Evolutionary conservation across 345 rosid species (phyloP), one percentile per base, ranked within the genome.

Genomic region (Gynandropsis gynandra): DNA sequence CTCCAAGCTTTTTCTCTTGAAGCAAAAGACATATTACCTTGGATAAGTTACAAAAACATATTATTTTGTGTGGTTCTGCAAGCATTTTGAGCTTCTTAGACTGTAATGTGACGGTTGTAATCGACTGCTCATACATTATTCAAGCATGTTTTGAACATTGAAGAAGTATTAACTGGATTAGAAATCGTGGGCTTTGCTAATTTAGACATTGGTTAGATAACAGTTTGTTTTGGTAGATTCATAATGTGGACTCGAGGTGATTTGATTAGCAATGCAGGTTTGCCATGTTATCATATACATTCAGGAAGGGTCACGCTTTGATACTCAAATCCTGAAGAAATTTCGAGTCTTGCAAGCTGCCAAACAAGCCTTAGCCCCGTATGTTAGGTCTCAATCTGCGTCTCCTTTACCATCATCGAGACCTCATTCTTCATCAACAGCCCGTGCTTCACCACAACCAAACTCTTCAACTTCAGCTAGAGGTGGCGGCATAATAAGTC

Each of bases 291-390:
- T 87, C 41, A 53, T 87, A 46, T 76, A 75, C 61, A 68, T 83
- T 34, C 80, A 67, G 58, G 89, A 83, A 56, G 87, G 89, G 27
- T 77, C 89, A 33, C 72, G 73, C 36, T 74, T 87, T 42, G 80
- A 81, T 56, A 74, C 81, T 47, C 76, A 71, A 63, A 52, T 48
- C 39, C 74, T 87, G 87, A 74, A 77, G 68, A 81, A 74, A 42
- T 81, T 87, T 19, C 79, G 93, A 50, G 73, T 83, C n/a, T 66
- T 87, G 52, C 96, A 87, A 72, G 74, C 85, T 37, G 77, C 96
- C 11, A 87, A 83, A 72, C 72, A 83, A 45, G 72, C 80, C 33
- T 50, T 83, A 57, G 71, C 63, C 2, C 93, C 87, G 18, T 74
- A 70, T 68, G 66, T 76, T 50, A 77, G 70, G 66, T 77, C 87